Percentiles rank a stretch among this genome's conserved stretches.
These are phyloP conservation scores for Penicillium subrubescens DNA, from an alignment of 495 filamentous ascomycete genomes.

Conservation along the genomic window DNA sequence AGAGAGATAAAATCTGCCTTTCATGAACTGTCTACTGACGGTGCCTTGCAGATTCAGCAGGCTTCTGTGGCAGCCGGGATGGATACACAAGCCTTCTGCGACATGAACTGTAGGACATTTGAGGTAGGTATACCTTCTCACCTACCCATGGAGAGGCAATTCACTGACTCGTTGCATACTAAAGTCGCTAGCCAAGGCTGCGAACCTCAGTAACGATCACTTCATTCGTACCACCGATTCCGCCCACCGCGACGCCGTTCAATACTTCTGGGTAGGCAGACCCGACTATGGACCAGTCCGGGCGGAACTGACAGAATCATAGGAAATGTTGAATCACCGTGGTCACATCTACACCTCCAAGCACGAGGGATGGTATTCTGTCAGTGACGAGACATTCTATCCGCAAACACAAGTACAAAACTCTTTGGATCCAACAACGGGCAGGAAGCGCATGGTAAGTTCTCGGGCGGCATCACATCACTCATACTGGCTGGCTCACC, in stretches of 20 bases:
- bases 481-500: constrained; percentile 22
- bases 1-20: not conserved
- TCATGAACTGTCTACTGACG: constrained; percentile 20
- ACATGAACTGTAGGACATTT: constrained; percentile 55
- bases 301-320: constrained; percentile 16
- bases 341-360: constrained; percentile 83
- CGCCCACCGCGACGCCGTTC: constrained; percentile 80
- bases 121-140: constrained; percentile 29
- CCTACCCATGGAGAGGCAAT: not conserved
- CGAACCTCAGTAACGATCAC: constrained; percentile 71
- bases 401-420: constrained; percentile 73
- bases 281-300: not conserved
- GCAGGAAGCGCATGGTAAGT: constrained; percentile 71
- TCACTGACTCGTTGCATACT: not conserved
- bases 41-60: constrained; percentile 67
- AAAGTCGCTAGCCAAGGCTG: constrained; percentile 65
- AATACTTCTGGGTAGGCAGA: constrained; percentile 78
- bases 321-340: constrained; percentile 68
- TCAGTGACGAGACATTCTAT: constrained; percentile 96
- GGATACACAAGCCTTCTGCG: constrained; percentile 65
- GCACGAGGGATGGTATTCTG: constrained; percentile 95
- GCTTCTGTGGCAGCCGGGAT: constrained; percentile 69
- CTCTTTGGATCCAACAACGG: constrained; percentile 75
- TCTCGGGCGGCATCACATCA: not conserved
- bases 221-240: constrained; percentile 90